A percentile compares a stretch with the other conserved stretches of the same genome.
These are phyloP conservation scores for Curvularia sp. DNA, from an alignment of 2,329 filamentous ascomycete genomes.

Conservation along the genomic window DNA sequence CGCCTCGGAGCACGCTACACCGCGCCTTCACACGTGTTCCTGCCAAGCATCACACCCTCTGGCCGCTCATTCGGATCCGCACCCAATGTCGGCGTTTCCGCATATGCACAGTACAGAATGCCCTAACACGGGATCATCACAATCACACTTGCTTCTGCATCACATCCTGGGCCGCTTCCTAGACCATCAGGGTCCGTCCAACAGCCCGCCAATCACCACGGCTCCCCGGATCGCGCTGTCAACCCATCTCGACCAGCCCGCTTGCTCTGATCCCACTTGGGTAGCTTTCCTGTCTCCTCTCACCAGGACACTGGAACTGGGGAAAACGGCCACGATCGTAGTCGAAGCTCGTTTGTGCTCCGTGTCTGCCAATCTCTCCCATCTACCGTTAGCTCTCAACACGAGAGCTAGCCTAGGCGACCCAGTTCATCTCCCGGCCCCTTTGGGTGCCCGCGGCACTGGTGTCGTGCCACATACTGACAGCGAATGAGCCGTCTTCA, in stretches of 20 bases:
- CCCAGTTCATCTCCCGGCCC: conserved; percentile 1
- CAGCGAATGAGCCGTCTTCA: conserved; percentile 1
- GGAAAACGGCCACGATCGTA: conserved; percentile 10
- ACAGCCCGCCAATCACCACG: conserved; percentile 11
- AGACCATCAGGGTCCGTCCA: conserved; percentile 7
- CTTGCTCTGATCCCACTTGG: conserved; percentile 14
- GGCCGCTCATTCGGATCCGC: conserved; percentile 8
- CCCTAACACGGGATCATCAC: conserved; percentile 12
- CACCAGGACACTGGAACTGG: conserved; percentile 16
- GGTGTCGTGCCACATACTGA: conserved; percentile 4
- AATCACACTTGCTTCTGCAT: conserved; percentile 11
- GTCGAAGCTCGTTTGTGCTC: conserved; percentile 1
- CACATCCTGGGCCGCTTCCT: conserved; percentile 1
- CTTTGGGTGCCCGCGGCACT: background rate
- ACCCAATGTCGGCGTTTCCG: conserved; percentile 12
- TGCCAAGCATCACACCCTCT: conserved; percentile 11
- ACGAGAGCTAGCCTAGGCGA: background rate
- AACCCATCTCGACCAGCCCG: conserved; percentile 7
- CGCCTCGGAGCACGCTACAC: conserved; percentile 8
- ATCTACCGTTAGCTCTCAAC: conserved; percentile 7
- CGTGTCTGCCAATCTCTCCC: conserved; percentile 4
- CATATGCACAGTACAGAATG: conserved; percentile 5
- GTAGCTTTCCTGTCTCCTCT: conserved; percentile 2
- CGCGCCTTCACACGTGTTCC: conserved; percentile 11
- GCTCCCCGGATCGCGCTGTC: background rate